Evolutionary conservation across 345 rosid species (phyloP).

Genomic region (Populus deltoides): DNA sequence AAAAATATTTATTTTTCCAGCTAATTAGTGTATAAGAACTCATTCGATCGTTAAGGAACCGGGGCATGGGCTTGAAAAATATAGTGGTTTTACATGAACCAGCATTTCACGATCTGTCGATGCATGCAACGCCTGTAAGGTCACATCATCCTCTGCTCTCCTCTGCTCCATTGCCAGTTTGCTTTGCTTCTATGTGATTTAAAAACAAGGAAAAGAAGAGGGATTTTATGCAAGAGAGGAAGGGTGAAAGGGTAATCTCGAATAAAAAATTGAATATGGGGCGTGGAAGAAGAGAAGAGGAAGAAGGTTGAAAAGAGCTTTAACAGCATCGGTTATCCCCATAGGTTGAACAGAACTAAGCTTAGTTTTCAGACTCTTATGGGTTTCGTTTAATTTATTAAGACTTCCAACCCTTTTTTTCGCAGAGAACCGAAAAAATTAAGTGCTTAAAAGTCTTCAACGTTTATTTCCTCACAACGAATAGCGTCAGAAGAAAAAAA

Average conservation of each 20-base stretch:
- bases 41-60: background rate
- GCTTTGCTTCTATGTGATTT: background rate
- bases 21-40: background rate
- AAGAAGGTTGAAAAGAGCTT: conserved; percentile 7
- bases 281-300: background rate
- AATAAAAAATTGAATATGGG: too few species aligned
- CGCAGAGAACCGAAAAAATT: conserved; percentile 9
- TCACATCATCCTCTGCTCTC: background rate
- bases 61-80: background rate
- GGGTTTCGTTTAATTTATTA: conserved; percentile 16
- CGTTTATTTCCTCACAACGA: conserved; percentile 7
- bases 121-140: background rate
- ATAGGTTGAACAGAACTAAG: conserved; percentile 15
- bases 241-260: background rate
- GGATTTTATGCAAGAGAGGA: background rate
- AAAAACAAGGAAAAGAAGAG: too few species aligned
- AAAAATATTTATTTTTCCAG: too few species aligned
- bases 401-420: conserved; percentile 19
- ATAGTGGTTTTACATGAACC: too few species aligned
- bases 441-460: conserved; percentile 17
- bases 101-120: too few species aligned
- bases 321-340: conserved; percentile 36
- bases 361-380: conserved; percentile 2
- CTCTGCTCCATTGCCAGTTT: background rate
- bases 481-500: conserved; percentile 26